These are phyloP conservation scores for Auricularia auricula-judae DNA, from an alignment of 768 basidiomycete genomes.

Conservation along the genomic window DNA sequence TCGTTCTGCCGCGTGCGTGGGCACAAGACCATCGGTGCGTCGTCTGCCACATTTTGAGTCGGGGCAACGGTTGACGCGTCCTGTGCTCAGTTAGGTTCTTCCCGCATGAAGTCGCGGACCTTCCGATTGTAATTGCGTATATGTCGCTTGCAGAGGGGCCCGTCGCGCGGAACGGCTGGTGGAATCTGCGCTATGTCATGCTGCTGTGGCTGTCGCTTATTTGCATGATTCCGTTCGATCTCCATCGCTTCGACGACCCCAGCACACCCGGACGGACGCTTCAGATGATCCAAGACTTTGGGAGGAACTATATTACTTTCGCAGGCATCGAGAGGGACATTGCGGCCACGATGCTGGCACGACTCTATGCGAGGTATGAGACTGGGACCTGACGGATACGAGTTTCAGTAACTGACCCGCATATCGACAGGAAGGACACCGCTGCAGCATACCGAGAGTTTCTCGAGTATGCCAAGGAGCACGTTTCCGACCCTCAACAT, in stretches of 20 bases:
- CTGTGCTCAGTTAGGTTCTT: constrained; percentile 69
- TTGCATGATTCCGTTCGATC: constrained; percentile 86
- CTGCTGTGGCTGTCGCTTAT: constrained; percentile 92
- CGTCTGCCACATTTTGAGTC: constrained; percentile 4
- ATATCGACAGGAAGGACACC: constrained; percentile 44
- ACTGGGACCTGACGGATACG: constrained; percentile 6
- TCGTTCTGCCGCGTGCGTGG: constrained; percentile 80
- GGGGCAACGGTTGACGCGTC: neutral
- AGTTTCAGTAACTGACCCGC: constrained; percentile 8
- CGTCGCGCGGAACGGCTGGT: constrained; percentile 35
- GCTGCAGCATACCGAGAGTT: constrained; percentile 39
- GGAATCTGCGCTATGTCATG: constrained; percentile 75
- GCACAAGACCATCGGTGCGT: constrained; percentile 82
- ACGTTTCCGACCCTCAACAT: constrained; percentile 29
- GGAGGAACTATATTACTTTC: constrained; percentile 43
- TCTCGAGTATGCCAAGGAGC: constrained; percentile 33
- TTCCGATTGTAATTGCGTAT: constrained; percentile 62
- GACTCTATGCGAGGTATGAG: constrained; percentile 66
- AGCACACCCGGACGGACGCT: constrained; percentile 45
- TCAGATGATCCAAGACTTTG: constrained; percentile 41
- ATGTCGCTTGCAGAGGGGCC: constrained; percentile 36
- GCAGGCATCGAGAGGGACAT: constrained; percentile 81
- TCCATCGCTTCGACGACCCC: constrained; percentile 71
- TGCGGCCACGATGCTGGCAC: constrained; percentile 69
- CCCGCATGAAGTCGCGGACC: constrained; percentile 80